These are phyloP conservation scores for Purshia tridentata DNA, from an alignment of 306 rosid genomes.

Conservation along the genomic window DNA sequence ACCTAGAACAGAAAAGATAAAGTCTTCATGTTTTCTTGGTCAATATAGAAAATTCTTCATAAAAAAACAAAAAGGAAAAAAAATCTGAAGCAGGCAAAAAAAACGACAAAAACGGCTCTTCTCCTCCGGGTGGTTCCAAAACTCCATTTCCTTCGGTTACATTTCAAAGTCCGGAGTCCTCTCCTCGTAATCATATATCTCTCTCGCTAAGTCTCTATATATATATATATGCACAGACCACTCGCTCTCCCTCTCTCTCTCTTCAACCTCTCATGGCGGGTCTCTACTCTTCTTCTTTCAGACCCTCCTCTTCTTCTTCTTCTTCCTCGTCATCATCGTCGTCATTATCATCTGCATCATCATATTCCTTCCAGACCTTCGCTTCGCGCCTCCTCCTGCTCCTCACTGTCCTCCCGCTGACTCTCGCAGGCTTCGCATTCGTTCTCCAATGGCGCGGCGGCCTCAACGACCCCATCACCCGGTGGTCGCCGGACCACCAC, in stretches of 20 bases:
- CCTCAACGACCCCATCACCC: slow-evolving; percentile 65
- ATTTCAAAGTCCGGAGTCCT: neutral
- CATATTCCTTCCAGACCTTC: slow-evolving; percentile 35
- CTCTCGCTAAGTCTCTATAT: slow-evolving; percentile 16
- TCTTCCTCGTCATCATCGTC: neutral
- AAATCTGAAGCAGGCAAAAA: neutral
- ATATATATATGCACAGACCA: slow-evolving; percentile 29
- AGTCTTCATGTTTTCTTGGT: too few relatives aligned
- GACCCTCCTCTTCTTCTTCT: slow-evolving; percentile 37
- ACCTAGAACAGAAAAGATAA: too few relatives aligned
- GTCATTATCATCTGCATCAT: slow-evolving; percentile 16
- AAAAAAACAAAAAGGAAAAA: neutral
- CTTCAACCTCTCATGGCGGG: slow-evolving; percentile 61
- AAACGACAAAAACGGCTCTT: slow-evolving; percentile 48
- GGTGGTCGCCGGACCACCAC: slow-evolving; percentile 67
- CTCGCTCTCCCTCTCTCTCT: slow-evolving; percentile 4
- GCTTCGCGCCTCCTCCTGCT: slow-evolving; percentile 60
- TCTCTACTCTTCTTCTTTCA: slow-evolving; percentile 35
- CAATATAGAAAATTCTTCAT: neutral
- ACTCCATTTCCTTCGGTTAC: slow-evolving; percentile 5
- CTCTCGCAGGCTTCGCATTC: slow-evolving; percentile 80
- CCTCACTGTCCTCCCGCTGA: slow-evolving; percentile 61
- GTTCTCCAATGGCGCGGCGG: slow-evolving; percentile 95
- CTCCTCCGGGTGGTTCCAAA: slow-evolving; percentile 2
- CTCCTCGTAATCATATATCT: neutral